Percentiles rank a stretch among this genome's conserved stretches.
Evolutionary conservation across 805 yeast genomes (phyloP).

Genomic region (Cyberlindnera maritima): DNA sequence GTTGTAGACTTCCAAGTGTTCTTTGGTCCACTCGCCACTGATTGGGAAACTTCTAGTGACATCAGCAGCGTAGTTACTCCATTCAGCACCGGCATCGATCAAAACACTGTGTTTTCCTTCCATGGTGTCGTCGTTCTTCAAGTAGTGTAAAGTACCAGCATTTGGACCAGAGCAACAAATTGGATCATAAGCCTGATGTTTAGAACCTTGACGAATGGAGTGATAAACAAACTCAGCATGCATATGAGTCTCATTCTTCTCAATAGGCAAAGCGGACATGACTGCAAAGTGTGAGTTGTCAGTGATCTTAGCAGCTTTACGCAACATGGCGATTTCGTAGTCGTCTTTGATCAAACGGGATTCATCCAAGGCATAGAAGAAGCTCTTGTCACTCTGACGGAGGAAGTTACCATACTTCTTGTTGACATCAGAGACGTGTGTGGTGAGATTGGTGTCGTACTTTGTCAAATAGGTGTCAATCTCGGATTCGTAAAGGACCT

Average conservation of each 20-base stretch:
- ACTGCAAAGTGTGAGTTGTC: slow-evolving; percentile 89
- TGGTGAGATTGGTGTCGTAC: slow-evolving; percentile 41
- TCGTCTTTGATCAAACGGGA: slow-evolving; percentile 81
- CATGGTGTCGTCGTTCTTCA: slow-evolving; percentile 69
- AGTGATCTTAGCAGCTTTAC: slow-evolving; percentile 78
- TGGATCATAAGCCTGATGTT: slow-evolving; percentile 87
- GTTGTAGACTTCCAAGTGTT: slow-evolving; percentile 78
- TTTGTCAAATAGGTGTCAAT: slow-evolving; percentile 35
- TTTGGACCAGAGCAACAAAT: slow-evolving; percentile 93
- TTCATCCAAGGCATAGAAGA: slow-evolving; percentile 81
- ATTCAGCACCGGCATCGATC: slow-evolving; percentile 97
- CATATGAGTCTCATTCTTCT: slow-evolving; percentile 82
- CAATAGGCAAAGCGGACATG: slow-evolving; percentile 89
- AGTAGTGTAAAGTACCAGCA: slow-evolving; percentile 88
- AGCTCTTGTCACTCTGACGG: slow-evolving; percentile 42
- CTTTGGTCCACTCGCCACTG: slow-evolving; percentile 84
- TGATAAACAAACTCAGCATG: slow-evolving; percentile 96
- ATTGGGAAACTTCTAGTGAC: slow-evolving; percentile 96
- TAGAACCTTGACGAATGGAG: slow-evolving; percentile 90
- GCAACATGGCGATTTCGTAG: slow-evolving; percentile 73
- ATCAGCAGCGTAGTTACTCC: slow-evolving; percentile 90
- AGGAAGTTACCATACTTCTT: slow-evolving; percentile 35
- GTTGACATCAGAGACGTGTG: slow-evolving; percentile 49
- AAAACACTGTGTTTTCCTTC: slow-evolving; percentile 62
- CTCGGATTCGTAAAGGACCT: slow-evolving; percentile 60